These are phyloP conservation scores for Lophiostoma macrostomum DNA, from an alignment of 495 filamentous ascomycete genomes.

Conservation along the genomic window DNA sequence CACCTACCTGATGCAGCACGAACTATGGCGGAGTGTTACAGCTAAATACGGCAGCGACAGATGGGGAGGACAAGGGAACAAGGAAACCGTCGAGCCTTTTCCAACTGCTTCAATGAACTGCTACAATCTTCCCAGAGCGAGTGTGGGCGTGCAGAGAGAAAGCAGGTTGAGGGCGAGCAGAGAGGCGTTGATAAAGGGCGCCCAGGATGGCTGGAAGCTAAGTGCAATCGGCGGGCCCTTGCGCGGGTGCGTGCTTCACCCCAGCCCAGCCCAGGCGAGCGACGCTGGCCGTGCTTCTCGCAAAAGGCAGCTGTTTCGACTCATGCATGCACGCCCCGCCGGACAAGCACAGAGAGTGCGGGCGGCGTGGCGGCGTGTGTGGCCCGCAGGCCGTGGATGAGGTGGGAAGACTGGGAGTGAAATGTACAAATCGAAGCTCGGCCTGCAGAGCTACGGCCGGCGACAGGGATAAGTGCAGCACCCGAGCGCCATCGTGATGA, in stretches of 20 bases:
- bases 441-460: background rate
- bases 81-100: no score
- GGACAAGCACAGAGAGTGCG: no score
- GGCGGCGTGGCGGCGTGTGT: conserved; percentile 1
- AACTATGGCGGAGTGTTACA: no score
- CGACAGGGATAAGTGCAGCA: background rate
- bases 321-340: background rate
- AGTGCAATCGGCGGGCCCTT: conserved; percentile 10
- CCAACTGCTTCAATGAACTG: no score
- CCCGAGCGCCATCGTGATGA: background rate
- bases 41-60: no score
- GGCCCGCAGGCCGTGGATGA: no score
- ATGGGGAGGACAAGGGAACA: background rate
- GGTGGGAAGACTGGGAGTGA: no score
- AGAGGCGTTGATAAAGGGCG: conserved; percentile 18
- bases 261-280: conserved; percentile 1
- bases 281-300: background rate
- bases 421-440: background rate
- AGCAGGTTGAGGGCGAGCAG: background rate
- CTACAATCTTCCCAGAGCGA: conserved; percentile 20
- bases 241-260: conserved; percentile 3
- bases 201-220: conserved; percentile 16
- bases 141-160: conserved; percentile 22
- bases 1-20: conserved; percentile 11
- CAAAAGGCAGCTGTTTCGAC: background rate